Evolutionary conservation across 345 rosid genomes (phyloP).

Genomic region (Diplotaxis tenuifolia): DNA sequence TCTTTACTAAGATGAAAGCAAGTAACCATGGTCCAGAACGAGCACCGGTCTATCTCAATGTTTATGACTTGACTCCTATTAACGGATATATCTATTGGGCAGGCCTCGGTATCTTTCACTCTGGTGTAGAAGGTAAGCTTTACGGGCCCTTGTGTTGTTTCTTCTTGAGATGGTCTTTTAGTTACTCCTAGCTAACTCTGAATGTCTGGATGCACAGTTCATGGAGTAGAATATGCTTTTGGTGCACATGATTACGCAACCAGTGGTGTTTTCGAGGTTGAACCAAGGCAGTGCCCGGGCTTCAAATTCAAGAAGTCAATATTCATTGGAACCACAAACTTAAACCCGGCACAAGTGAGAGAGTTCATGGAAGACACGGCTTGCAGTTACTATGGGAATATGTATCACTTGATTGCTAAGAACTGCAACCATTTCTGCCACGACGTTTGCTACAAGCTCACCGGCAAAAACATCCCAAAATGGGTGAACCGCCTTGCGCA

Average conservation of each 20-base stretch:
- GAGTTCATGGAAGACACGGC: conserved; percentile 82
- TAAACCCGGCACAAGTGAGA: conserved; percentile 78
- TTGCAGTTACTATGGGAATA: conserved; percentile 75
- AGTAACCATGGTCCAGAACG: conserved; percentile 54
- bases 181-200: conserved; percentile 14
- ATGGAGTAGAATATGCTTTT: conserved; percentile 94
- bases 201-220: conserved; percentile 46
- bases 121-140: conserved; percentile 91
- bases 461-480: conserved; percentile 73
- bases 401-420: conserved; percentile 85
- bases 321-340: conserved; percentile 79
- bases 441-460: conserved; percentile 68
- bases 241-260: conserved; percentile 92
- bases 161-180: conserved; percentile 10
- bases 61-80: conserved; percentile 83
- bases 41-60: conserved; percentile 85
- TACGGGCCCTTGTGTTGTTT: conserved; percentile 3
- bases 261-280: conserved; percentile 93
- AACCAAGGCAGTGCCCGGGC: conserved; percentile 91
- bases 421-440: conserved; percentile 95
- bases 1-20: conserved; percentile 68
- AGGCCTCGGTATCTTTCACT: conserved; percentile 94
- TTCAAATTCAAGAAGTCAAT: conserved; percentile 90
- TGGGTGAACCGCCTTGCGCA: conserved; percentile 93
- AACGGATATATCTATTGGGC: conserved; percentile 96